Evolutionary conservation across 2,329 filamentous ascomycete genomes (phyloP), one percentile per base, ranked within the genome.

Genomic region (Aspergillus sojae): DNA sequence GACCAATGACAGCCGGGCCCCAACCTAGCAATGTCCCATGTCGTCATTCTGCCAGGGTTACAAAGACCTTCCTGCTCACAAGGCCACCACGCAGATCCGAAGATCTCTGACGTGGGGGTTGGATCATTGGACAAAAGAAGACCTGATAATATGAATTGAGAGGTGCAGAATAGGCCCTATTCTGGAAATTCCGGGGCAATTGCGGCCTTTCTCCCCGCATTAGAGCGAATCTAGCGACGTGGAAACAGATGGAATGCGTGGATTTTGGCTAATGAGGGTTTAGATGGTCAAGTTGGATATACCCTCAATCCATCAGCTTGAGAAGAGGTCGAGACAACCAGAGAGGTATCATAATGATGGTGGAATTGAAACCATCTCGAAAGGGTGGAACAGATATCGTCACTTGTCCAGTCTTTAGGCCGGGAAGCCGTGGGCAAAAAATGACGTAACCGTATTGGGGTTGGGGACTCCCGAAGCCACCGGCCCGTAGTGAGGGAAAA

Each of bases 71-170:
- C 9, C 43, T 63, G 28, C 32, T 39, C 26, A 23, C 36, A 57
- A 64, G 58, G 21, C 48, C 59, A 59, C 62, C 58, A 63, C 62
- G 69, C 65, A 61, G 70, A 72, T 72, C 67, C 53, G 71, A 70
- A 67, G 70, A 72, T 72, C 71, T 56, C 65, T 71, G 69, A 70
- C 69, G 71, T 71, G 70, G 69, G 70, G 68, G 57, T 19, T 46
- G 56, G 46, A 55, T 57, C 32, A 54, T 63, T 57, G 39, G 43
- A 52, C 34, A 52, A 54, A 54, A 48, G 34, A 55, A 23, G 52
- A 39, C 45, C 26, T 52, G 45, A 61, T 58, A 57, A 46, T 50
- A 53, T 54, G 57, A 52, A 60, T 46, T 41, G 45, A 58, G 41
- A n/a, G 57, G 30, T 50, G 50, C 30, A 56, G 34, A 39, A 60